Percentiles rank a stretch among this genome's conserved stretches.
These are phyloP conservation scores for Auricularia auricula-judae DNA, from an alignment of 768 basidiomycete genomes.

Conservation along the genomic window DNA sequence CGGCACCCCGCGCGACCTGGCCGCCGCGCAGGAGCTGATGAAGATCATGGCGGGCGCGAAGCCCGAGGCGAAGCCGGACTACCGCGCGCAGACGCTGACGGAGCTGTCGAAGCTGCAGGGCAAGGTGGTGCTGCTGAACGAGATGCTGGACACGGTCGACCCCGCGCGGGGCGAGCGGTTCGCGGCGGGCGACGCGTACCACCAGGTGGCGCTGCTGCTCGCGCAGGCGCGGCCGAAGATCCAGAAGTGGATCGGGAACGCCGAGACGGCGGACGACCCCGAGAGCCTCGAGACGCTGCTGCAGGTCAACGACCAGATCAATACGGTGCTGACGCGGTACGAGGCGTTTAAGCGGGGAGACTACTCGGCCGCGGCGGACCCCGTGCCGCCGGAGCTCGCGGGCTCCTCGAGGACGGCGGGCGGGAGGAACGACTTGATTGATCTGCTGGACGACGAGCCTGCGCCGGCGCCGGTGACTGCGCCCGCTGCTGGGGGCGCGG, in stretches of 20 bases:
- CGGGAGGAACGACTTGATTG: conserved; percentile 39
- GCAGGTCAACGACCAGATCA: conserved; percentile 96
- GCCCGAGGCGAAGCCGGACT: conserved; percentile 90
- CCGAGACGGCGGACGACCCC: conserved; percentile 48
- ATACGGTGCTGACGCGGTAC: conserved; percentile 80
- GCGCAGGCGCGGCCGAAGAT: conserved; percentile 80
- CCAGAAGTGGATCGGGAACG: conserved; percentile 96
- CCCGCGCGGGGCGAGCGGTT: conserved; percentile 61
- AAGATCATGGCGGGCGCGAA: conserved; percentile 91
- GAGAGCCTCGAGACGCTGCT: conserved; percentile 89
- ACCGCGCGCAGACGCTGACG: conserved; percentile 75
- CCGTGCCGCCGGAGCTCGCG: conserved; percentile 52
- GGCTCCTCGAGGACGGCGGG: neutral
- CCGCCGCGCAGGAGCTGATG: conserved; percentile 95
- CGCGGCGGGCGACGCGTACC: conserved; percentile 84
- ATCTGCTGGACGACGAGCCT: conserved; percentile 51
- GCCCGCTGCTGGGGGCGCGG: conserved; percentile 9
- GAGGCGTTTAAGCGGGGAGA: conserved; percentile 92
- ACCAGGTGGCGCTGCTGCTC: conserved; percentile 88
- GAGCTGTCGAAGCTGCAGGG: conserved; percentile 92
- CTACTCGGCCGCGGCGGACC: conserved; percentile 54
- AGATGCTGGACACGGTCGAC: conserved; percentile 92
- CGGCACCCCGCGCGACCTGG: conserved; percentile 90
- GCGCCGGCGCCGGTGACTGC: conserved; percentile 7
- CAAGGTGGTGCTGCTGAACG: conserved; percentile 91